Conservation (phyloP, 2,329 filamentous ascomycete genomes). For the Sporothrix schenckii region DNA sequence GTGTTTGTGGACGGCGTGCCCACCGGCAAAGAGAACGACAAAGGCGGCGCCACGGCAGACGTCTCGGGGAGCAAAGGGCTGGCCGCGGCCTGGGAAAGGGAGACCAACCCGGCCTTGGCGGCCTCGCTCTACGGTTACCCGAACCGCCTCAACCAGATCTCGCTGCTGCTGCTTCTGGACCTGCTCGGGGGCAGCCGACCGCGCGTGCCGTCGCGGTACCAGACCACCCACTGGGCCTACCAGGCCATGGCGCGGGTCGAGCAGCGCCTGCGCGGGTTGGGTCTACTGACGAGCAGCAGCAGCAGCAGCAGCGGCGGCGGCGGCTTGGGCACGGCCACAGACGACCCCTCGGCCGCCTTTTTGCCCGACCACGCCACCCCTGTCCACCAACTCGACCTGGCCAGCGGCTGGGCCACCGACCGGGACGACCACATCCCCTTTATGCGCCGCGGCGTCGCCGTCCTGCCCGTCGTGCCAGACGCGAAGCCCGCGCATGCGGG, state of each 20-base stretch:
- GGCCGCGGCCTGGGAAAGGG: slow-evolving; percentile 71
- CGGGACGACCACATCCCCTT: slow-evolving; percentile 82
- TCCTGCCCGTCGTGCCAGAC: slow-evolving; percentile 75
- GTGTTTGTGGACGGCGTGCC: slow-evolving; percentile 69
- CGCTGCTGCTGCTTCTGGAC: slow-evolving; percentile 74
- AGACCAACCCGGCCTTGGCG: slow-evolving; percentile 66
- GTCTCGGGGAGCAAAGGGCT: slow-evolving; percentile 51
- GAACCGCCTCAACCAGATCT: slow-evolving; percentile 71
- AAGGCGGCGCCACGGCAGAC: slow-evolving; percentile 53
- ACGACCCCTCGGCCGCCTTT: slow-evolving; percentile 37
- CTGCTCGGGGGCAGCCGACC: slow-evolving; percentile 63
- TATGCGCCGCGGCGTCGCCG: slow-evolving; percentile 70
- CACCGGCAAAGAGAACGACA: too few relatives aligned
- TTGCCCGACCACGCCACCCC: slow-evolving; percentile 28
- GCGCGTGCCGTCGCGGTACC: slow-evolving; percentile 73
- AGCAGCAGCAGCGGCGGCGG: background rate
- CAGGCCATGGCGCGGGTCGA: slow-evolving; percentile 66
- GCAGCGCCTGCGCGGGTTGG: slow-evolving; percentile 60
- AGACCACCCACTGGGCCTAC: slow-evolving; percentile 82
- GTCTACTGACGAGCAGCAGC: slow-evolving; percentile 47
- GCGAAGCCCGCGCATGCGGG: slow-evolving; percentile 76
- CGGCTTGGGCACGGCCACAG: slow-evolving; percentile 64
- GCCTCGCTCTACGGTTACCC: slow-evolving; percentile 64
- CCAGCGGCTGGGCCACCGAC: slow-evolving; percentile 52
- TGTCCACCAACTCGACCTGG: slow-evolving; percentile 41